A percentile compares a stretch with the other conserved stretches of the same genome.
phyloP scores from a whole-genome alignment of 208 protist species.

The Acanthamoeba lenticulata region DNA sequence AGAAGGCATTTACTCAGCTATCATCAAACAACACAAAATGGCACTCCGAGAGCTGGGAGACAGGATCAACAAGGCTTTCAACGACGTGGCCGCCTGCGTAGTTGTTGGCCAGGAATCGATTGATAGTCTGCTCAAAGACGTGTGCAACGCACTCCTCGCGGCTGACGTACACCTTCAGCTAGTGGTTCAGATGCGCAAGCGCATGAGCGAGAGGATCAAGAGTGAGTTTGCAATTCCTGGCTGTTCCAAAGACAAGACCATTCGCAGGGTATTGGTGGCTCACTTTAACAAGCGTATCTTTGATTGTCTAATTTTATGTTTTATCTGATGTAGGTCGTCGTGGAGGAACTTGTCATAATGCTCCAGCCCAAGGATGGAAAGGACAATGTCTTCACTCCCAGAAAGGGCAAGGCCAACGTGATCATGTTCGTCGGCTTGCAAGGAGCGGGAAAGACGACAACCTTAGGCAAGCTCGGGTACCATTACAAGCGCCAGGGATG shows the following conservation, averaged over 20 bases:
- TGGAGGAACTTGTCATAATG: too few species aligned
- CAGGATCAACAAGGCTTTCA: not conserved
- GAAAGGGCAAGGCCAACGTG: conserved; percentile 95
- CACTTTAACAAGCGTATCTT: too few species aligned
- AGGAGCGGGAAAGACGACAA: conserved; percentile 96
- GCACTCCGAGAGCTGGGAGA: not conserved
- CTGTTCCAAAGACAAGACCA: conserved; percentile 90
- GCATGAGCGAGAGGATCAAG: conserved; percentile 93
- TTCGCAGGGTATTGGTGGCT: conserved; percentile 84
- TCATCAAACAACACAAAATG: not conserved
- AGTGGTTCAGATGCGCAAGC: conserved; percentile 93
- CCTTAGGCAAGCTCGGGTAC: conserved; percentile 91
- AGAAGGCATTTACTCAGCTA: too few species aligned
- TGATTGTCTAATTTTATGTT: too few species aligned
- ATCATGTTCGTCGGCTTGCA: conserved; percentile 99
- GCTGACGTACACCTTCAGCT: conserved; percentile 97
- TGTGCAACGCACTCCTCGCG: conserved; percentile 94
- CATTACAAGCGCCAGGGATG: conserved; percentile 92
- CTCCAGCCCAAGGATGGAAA: conserved; percentile 96
- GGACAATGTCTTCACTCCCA: conserved; percentile 93
- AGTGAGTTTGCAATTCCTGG: conserved; percentile 96
- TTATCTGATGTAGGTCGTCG: too few species aligned
- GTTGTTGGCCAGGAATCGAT: conserved; percentile 84
- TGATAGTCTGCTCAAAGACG: conserved; percentile 95
- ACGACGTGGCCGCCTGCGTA: not conserved